Percentiles rank a stretch among this genome's conserved stretches.
These are phyloP conservation scores for Exobasidium cylindrosporum DNA, from an alignment of 1,284 basidiomycete species.

Conservation along the genomic window DNA sequence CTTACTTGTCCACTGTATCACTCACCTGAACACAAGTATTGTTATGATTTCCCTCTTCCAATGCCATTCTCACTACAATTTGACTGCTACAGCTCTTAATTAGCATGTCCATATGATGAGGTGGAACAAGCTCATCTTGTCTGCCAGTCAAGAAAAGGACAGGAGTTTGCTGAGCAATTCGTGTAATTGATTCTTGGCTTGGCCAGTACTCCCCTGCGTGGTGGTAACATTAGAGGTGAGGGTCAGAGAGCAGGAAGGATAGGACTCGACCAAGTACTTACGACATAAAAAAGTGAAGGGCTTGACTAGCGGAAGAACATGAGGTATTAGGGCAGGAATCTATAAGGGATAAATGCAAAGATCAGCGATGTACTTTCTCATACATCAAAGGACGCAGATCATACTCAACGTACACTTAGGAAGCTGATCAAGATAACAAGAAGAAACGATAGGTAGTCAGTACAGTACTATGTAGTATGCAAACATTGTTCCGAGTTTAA, in stretches of 20 bases:
- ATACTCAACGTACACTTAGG: background rate
- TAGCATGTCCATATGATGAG: constrained; percentile 75
- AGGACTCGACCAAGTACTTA: background rate
- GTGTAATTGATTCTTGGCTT: constrained; percentile 68
- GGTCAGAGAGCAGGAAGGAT: background rate
- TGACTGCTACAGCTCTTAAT: constrained; percentile 63
- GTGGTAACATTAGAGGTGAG: background rate
- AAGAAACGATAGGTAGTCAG: too few relatives aligned
- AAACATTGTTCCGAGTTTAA: too few relatives aligned
- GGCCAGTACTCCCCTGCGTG: constrained; percentile 82
- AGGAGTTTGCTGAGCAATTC: constrained; percentile 69
- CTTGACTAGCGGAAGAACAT: constrained; percentile 73
- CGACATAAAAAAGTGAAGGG: constrained; percentile 76
- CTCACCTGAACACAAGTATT: constrained; percentile 41
- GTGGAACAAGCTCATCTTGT: constrained; percentile 79
- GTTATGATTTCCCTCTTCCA: constrained; percentile 67
- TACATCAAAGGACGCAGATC: background rate
- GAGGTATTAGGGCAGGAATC: constrained; percentile 60
- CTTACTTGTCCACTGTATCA: too few relatives aligned
- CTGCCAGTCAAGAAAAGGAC: constrained; percentile 80
- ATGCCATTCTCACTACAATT: constrained; percentile 58
- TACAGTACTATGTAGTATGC: too few relatives aligned
- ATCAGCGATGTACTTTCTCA: background rate
- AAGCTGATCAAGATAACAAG: too few relatives aligned
- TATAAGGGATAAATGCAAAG: constrained; percentile 28